phyloP scores from a whole-genome alignment of 2,329 filamentous ascomycete species.

The Mycosphaerella sp. region DNA sequence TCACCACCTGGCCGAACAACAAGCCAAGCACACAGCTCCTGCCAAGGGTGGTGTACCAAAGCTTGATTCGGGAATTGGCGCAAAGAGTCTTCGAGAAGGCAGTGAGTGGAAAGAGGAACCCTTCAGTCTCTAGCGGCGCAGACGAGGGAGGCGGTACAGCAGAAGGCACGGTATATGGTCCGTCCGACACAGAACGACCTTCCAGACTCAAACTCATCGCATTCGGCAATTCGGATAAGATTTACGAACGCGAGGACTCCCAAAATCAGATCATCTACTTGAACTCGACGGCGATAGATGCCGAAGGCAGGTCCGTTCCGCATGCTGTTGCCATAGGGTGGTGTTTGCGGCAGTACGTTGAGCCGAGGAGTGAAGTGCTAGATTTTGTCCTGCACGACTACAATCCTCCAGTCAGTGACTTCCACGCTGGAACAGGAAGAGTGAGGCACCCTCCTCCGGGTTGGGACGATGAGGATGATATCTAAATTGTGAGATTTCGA shows the following conservation, averaged over 20 bases:
- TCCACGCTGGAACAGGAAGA: constrained; percentile 3
- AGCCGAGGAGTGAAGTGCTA: constrained; percentile 41
- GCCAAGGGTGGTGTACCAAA: constrained; percentile 42
- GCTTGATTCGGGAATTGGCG: constrained; percentile 34
- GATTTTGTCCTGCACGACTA: constrained; percentile 39
- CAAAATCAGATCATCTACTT: constrained; percentile 44
- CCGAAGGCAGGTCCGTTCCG: constrained; percentile 37
- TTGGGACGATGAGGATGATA: not conserved
- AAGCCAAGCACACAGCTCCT: constrained; percentile 36
- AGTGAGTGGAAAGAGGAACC: constrained; percentile 9
- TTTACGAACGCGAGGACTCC: constrained; percentile 44
- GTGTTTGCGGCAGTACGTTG: constrained; percentile 42
- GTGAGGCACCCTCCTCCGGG: not conserved
- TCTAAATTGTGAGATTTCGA: not conserved
- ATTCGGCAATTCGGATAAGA: constrained; percentile 43
- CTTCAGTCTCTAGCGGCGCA: not conserved
- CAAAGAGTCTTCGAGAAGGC: constrained; percentile 26
- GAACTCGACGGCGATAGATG: constrained; percentile 39
- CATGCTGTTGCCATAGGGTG: constrained; percentile 42
- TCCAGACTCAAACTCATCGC: constrained; percentile 41
- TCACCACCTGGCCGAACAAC: constrained; percentile 45
- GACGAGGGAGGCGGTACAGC: constrained; percentile 8
- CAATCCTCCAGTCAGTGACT: constrained; percentile 36
- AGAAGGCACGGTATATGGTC: not conserved
- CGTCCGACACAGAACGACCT: not conserved